Conservation (phyloP, 1,284 basidiomycete species). For the Neonothopanus nambi region DNA sequence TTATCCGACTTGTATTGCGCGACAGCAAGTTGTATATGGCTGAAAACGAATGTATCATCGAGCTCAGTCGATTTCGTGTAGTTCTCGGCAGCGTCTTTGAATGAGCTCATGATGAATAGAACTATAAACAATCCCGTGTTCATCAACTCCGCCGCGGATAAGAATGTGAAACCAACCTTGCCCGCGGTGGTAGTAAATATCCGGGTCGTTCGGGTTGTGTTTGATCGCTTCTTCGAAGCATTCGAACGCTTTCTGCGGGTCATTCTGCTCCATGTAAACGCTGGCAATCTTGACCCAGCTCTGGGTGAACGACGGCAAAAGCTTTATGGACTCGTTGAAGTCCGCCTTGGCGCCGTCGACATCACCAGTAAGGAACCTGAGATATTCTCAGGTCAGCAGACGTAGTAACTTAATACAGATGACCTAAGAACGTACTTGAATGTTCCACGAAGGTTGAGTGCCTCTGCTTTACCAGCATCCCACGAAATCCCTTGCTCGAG, state of each 20-base stretch:
- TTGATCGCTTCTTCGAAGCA: constrained; percentile 91
- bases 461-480: constrained; percentile 80
- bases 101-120: constrained; percentile 95
- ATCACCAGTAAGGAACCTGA: constrained; percentile 86
- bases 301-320: constrained; percentile 82
- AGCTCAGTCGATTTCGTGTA: constrained; percentile 18
- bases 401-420: not conserved
- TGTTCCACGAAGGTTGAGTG: constrained; percentile 92
- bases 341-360: constrained; percentile 85
- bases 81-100: constrained; percentile 34
- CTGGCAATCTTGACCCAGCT: constrained; percentile 96
- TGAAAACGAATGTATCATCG: constrained; percentile 29
- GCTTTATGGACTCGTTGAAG: constrained; percentile 75
- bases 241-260: constrained; percentile 80
- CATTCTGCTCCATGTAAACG: constrained; percentile 95
- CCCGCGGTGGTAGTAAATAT: constrained; percentile 99
- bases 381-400: not conserved
- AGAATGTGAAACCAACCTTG: constrained; percentile 71
- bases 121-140: constrained; percentile 58
- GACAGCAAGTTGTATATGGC: constrained; percentile 95
- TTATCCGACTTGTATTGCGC: constrained; percentile 93
- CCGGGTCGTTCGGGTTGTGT: constrained; percentile 84
- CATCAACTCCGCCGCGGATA: not conserved
- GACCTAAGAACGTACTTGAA: constrained; percentile 70
- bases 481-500: constrained; percentile 87